Conservation (phyloP, 2,329 filamentous ascomycete genomes). For the Sordariomycetes sp. region DNA sequence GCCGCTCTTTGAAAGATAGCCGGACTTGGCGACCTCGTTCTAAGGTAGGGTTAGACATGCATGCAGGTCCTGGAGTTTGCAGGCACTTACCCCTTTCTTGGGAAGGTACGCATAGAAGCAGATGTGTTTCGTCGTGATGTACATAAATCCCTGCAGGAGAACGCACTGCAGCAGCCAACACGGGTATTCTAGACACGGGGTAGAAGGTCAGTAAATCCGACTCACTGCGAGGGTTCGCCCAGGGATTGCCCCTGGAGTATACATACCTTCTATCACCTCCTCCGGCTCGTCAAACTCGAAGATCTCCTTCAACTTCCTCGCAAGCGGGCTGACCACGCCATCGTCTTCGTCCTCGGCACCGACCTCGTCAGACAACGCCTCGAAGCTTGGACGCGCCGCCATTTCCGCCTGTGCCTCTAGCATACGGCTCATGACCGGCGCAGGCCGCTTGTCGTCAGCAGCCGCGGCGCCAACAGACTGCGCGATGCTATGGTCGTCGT, state of each 20-base stretch:
- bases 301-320: conserved; percentile 65
- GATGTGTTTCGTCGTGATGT: conserved; percentile 84
- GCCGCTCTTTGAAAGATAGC: conserved; percentile 78
- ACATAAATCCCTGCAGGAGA: conserved; percentile 86
- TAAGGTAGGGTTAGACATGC: conserved; percentile 16
- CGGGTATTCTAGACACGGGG: conserved; percentile 55
- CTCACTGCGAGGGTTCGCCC: background rate
- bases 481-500: conserved; percentile 7
- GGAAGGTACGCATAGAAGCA: conserved; percentile 98
- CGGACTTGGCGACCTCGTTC: conserved; percentile 69
- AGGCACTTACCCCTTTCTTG: conserved; percentile 62
- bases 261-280: conserved; percentile 63
- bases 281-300: conserved; percentile 74
- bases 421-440: conserved; percentile 67
- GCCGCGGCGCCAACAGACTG: background rate
- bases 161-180: conserved; percentile 91
- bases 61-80: background rate
- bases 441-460: conserved; percentile 31
- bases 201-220: background rate
- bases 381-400: conserved; percentile 42
- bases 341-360: conserved; percentile 15
- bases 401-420: conserved; percentile 58
- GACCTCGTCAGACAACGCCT: conserved; percentile 27
- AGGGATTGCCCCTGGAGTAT: background rate
- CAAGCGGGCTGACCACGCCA: conserved; percentile 40